These are phyloP conservation scores for Paecilomyces fulvus DNA, from an alignment of 2,329 filamentous ascomycete genomes.

Conservation along the genomic window DNA sequence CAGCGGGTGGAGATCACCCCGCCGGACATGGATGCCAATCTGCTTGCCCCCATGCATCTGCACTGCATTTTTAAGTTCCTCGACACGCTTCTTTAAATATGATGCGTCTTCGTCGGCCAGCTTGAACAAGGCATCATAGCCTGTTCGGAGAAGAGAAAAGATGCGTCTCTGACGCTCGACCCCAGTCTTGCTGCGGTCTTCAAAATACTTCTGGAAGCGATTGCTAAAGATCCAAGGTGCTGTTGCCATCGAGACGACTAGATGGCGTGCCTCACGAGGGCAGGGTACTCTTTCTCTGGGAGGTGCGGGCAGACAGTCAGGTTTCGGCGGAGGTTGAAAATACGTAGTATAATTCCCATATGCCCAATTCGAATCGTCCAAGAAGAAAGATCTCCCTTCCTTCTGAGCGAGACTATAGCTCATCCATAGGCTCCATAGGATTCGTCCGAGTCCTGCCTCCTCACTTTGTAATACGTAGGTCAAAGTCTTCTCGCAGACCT, in stretches of 20 bases:
- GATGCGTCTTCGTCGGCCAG: conserved; percentile 56
- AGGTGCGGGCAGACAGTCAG: conserved; percentile 63
- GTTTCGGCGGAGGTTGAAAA: conserved; percentile 59
- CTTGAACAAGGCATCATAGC: conserved; percentile 67
- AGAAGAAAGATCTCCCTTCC: conserved; percentile 69
- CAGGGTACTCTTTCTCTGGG: conserved; percentile 69
- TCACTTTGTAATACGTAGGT: conserved; percentile 69
- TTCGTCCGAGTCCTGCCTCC: conserved; percentile 68
- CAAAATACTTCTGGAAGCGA: conserved; percentile 46
- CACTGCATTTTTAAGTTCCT: conserved; percentile 43
- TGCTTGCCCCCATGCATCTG: conserved; percentile 42
- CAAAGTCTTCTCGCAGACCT: conserved; percentile 59
- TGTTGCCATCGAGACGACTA: conserved; percentile 65
- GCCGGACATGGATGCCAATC: conserved; percentile 70
- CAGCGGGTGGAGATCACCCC: conserved; percentile 67
- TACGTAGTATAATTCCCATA: conserved; percentile 68
- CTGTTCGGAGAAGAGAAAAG: conserved; percentile 58
- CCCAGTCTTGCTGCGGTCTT: conserved; percentile 41
- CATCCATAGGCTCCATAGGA: conserved; percentile 72
- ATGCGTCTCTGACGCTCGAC: conserved; percentile 51
- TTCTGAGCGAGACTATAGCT: conserved; percentile 70
- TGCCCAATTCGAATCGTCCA: conserved; percentile 76
- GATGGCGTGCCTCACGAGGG: conserved; percentile 64
- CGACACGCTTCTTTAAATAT: conserved; percentile 55
- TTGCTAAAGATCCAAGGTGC: conserved; percentile 56